Base-by-base conservation (phyloP, 2,329 filamentous ascomycete genomes). In the Aspergillus sclerotialis region DNA sequence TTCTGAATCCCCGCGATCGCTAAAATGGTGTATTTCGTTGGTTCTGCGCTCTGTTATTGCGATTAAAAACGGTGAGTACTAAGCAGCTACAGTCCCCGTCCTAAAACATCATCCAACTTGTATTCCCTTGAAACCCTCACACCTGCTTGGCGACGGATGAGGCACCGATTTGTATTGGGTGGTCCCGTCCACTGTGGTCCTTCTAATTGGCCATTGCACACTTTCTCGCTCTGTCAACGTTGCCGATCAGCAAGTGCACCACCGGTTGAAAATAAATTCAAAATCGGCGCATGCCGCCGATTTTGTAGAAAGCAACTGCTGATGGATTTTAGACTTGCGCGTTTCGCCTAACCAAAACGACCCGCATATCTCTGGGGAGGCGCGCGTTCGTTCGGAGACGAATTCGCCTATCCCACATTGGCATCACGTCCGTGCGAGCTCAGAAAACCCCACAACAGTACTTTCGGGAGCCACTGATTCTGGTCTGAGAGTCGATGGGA, bases 21-120 rank as follows among this genome's bases (percentile, higher is more conserved):
- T 85, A 46, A 80, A 82, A 53, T 75, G 78, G 50, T 89, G 84
- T 55, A 72, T 96, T 28, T 81, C 82, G 32, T 73, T 80, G 15
- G 81, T 94, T 44, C 64, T 94, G 37, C 75, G 79, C 52, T 78
- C 79, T 24, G 77, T 89, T 24, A 75, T 92, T 45, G 64, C 74
- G 31, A 72, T 72, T 49, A 75, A 76, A 61, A 73, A 75, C 68
- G 82, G 86, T 90, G 65, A 70, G 77, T 70, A 23, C 33, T 30
- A 35, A 23, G 32, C 17, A 30, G 30, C 25, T 26, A 32, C 29
- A 33, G 38, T 17, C 26, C 19, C 18, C 25, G 35, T 28, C 18
- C 13, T 30, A n/a, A n/a, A n/a, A n/a, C n/a, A n/a, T n/a, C n/a
- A n/a, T n/a, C n/a, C n/a, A n/a, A n/a, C n/a, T n/a, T n/a, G n/a